phyloP scores from a whole-genome alignment of 768 basidiomycete species.

The Tulasnella sp. region DNA sequence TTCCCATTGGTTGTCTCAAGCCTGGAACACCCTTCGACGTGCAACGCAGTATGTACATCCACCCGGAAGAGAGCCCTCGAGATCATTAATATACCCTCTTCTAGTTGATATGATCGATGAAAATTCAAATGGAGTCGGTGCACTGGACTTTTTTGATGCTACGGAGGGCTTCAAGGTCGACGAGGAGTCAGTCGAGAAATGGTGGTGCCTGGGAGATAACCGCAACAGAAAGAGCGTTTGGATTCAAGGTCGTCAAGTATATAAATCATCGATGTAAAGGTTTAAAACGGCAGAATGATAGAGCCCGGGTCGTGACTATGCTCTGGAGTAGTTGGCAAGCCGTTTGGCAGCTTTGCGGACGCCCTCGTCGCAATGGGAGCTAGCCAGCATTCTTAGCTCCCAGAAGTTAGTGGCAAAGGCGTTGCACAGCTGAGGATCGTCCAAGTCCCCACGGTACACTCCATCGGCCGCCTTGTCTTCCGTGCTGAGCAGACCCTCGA shows the following conservation, averaged over 20 bases:
- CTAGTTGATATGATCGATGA: constrained; percentile 40
- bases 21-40: constrained; percentile 63
- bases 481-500: constrained; percentile 75
- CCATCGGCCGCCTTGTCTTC: constrained; percentile 81
- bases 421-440: constrained; percentile 77
- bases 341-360: constrained; percentile 53
- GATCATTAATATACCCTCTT: neutral
- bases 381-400: constrained; percentile 58
- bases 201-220: constrained; percentile 77
- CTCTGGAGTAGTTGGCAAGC: constrained; percentile 19
- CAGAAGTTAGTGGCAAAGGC: constrained; percentile 79
- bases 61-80: neutral
- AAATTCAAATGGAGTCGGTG: constrained; percentile 39
- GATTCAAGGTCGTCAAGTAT: constrained; percentile 49
- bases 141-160: constrained; percentile 57
- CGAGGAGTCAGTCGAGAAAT: constrained; percentile 62
- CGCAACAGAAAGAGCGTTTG: constrained; percentile 59
- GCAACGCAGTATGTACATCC: constrained; percentile 46
- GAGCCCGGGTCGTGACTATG: neutral
- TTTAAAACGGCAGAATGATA: neutral
- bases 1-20: constrained; percentile 41
- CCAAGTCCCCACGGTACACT: constrained; percentile 69
- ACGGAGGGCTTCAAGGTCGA: constrained; percentile 20
- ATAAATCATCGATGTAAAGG: neutral
- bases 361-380: constrained; percentile 41